Conservation (phyloP, 129 eudicot species). For the Artemisia tridentata region DNA sequence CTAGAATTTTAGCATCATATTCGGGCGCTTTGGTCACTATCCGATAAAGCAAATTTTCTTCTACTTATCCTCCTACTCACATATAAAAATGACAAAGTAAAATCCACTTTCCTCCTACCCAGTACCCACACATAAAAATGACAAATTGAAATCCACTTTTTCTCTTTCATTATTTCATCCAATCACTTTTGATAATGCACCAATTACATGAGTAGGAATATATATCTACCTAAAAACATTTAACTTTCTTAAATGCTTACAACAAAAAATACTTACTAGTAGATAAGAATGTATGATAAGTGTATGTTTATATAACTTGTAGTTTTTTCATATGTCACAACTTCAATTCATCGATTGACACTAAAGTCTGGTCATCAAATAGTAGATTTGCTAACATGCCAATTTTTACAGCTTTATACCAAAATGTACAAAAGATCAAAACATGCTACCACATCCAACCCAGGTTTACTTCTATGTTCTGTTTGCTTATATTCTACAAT, state of each 20-base stretch:
- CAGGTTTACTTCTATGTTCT: not conserved
- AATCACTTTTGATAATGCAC: no score
- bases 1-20: no score
- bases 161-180: no score
- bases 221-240: not conserved
- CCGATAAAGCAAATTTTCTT: no score
- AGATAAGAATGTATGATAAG: not conserved
- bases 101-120: no score
- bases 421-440: constrained; percentile 10
- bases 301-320: not conserved
- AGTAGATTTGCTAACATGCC: not conserved
- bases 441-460: constrained; percentile 7
- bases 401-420: not conserved
- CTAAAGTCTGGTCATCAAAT: not conserved
- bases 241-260: not conserved
- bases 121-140: no score
- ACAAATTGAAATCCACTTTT: no score
- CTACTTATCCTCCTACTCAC: no score
- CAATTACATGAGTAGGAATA: not conserved
- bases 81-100: no score
- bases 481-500: constrained; percentile 11
- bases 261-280: not conserved
- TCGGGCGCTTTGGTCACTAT: no score
- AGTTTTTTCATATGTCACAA: not conserved
- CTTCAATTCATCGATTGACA: not conserved